Percentiles rank a stretch among this genome's conserved stretches.
Conservation (phyloP, 129 eudicot genomes). For the Artemisia argyi region DNA sequence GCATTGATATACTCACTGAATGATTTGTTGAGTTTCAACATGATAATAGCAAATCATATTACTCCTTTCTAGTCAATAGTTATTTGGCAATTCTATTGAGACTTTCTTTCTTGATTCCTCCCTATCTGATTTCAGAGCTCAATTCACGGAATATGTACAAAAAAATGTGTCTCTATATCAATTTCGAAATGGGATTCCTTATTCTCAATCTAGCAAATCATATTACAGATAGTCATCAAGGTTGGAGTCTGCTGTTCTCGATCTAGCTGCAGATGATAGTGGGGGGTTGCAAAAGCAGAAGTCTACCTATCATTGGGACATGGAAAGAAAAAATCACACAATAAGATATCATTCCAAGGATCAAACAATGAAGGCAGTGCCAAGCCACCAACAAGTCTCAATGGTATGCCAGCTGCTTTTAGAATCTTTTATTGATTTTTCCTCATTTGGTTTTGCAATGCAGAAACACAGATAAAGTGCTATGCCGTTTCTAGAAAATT, state of each 20-base stretch:
- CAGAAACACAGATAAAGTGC: too few species aligned
- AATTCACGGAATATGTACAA: too few species aligned
- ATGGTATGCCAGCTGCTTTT: constrained; percentile 43
- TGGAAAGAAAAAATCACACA: constrained; percentile 88
- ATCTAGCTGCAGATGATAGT: constrained; percentile 82
- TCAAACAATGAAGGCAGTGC: constrained; percentile 47
- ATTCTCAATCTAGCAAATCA: too few species aligned
- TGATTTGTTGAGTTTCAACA: too few species aligned
- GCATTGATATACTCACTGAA: too few species aligned
- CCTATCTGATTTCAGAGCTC: too few species aligned
- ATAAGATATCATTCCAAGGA: constrained; percentile 60
- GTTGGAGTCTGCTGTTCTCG: constrained; percentile 86
- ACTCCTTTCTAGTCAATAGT: background rate
- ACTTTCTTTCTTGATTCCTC: too few species aligned
- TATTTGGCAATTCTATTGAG: too few species aligned
- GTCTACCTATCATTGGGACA: constrained; percentile 79
- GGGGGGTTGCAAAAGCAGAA: constrained; percentile 82
- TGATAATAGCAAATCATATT: background rate
- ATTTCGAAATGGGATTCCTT: constrained; percentile 43
- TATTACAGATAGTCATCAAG: too few species aligned
- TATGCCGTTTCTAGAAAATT: too few species aligned
- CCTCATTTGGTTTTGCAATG: too few species aligned
- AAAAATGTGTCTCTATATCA: constrained; percentile 82
- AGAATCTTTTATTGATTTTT: background rate
- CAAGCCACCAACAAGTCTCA: constrained; percentile 39